Percentiles rank a stretch among this genome's conserved stretches.
Conservation (phyloP, 2,329 filamentous ascomycete species). For the Endothia cerciana region DNA sequence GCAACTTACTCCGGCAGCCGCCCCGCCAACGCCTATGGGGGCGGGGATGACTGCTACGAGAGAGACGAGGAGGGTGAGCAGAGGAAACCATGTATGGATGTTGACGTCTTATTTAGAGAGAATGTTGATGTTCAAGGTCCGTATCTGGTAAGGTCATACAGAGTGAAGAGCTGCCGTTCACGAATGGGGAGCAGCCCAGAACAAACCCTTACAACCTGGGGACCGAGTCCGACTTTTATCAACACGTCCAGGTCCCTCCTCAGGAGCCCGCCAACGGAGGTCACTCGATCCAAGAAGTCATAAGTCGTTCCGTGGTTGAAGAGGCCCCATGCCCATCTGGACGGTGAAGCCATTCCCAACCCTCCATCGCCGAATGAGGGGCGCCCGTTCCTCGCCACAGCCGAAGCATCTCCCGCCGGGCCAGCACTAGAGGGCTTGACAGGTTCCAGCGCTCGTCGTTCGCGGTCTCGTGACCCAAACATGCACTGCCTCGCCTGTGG, state of each 20-base stretch:
- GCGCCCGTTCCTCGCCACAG: neutral
- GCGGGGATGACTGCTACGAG: conserved; percentile 1
- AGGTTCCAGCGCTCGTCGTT: conserved; percentile 8
- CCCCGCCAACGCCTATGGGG: neutral
- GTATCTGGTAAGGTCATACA: neutral
- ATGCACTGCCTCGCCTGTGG: neutral
- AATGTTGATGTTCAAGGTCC: neutral
- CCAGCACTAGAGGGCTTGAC: neutral
- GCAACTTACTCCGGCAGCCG: too few relatives aligned
- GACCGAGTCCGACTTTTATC: neutral
- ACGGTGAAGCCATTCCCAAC: conserved; percentile 8
- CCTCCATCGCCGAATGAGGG: neutral
- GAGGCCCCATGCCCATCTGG: too few relatives aligned
- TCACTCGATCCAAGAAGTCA: neutral
- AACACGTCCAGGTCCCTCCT: neutral
- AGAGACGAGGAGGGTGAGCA: neutral
- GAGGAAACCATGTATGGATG: neutral
- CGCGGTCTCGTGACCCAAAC: neutral
- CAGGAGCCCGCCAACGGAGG: too few relatives aligned
- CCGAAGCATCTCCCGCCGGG: neutral
- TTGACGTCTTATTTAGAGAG: neutral
- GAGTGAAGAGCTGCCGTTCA: neutral
- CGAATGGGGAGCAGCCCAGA: neutral
- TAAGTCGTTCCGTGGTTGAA: neutral
- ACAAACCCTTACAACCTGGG: neutral